A percentile compares a stretch with the other conserved stretches of the same genome.
Conservation (phyloP, 352 stramenopile species). For the Globisporangium canariense region DNA sequence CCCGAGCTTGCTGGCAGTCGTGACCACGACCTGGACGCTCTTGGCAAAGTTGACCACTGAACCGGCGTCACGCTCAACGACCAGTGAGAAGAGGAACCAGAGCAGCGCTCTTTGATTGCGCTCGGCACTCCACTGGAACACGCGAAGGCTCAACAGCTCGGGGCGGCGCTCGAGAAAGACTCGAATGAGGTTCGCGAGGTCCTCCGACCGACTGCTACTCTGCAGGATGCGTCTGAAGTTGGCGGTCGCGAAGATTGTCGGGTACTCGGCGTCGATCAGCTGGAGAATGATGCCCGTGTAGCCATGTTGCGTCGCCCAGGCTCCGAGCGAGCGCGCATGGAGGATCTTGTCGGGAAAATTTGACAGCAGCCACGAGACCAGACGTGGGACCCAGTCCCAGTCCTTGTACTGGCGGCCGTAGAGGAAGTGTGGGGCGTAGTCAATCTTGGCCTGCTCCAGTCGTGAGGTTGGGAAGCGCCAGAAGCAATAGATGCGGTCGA, state of each 20-base stretch:
- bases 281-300: not conserved
- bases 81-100: not conserved
- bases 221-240: conserved; percentile 5
- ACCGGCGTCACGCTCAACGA: too few relatives aligned
- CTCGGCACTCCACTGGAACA: conserved; percentile 1
- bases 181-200: not conserved
- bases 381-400: not conserved
- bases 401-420: not conserved
- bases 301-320: not conserved
- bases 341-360: not conserved
- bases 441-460: not conserved
- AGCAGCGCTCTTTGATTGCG: conserved; percentile 1
- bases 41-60: not conserved
- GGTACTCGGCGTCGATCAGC: not conserved
- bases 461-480: not conserved
- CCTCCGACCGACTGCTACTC: not conserved
- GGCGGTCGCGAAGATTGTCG: not conserved
- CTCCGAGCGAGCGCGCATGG: not conserved
- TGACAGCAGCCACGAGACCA: not conserved
- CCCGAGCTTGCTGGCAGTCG: conserved; percentile 1
- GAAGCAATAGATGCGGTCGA: not conserved
- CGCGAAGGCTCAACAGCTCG: not conserved
- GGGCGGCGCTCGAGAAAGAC: not conserved
- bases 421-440: not conserved
- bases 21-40: conserved; percentile 1